These are phyloP conservation scores for Coemansia sp. DNA, from an alignment of 192 early-diverging fungal genomes.

Conservation along the genomic window DNA sequence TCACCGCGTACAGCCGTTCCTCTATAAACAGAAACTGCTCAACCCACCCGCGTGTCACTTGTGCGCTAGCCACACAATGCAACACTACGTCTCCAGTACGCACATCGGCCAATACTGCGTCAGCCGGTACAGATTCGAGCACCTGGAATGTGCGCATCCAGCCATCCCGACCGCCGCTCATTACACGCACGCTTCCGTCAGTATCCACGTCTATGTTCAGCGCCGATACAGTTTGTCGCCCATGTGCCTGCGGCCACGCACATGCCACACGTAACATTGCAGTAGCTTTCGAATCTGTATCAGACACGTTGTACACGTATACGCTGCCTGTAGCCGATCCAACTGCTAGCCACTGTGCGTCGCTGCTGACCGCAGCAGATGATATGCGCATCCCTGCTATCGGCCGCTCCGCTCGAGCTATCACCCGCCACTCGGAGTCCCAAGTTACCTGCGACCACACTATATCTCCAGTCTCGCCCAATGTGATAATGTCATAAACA, in stretches of 20 bases:
- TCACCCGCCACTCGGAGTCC: background rate
- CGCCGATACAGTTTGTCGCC: constrained; percentile 4
- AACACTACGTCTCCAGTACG: background rate
- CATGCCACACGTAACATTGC: background rate
- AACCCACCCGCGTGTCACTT: background rate
- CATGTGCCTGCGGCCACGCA: constrained; percentile 4
- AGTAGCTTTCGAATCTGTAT: background rate
- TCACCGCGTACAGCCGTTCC: background rate
- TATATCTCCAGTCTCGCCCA: background rate
- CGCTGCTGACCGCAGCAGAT: constrained; percentile 7
- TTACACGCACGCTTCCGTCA: background rate
- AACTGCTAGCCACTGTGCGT: constrained; percentile 7
- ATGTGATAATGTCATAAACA: constrained; percentile 4
- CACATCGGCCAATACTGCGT: background rate
- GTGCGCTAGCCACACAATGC: background rate
- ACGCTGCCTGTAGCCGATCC: constrained; percentile 18
- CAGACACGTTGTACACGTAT: background rate
- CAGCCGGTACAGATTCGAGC: background rate
- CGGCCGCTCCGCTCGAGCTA: constrained; percentile 2
- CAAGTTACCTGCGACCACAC: background rate
- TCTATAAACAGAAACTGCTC: background rate
- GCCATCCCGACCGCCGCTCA: constrained; percentile 35
- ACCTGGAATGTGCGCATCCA: background rate
- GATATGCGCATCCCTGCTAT: background rate
- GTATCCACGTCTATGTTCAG: background rate